These are phyloP conservation scores for Papiliotrema terrestris DNA, from an alignment of 1,284 basidiomycete species.

Conservation along the genomic window DNA sequence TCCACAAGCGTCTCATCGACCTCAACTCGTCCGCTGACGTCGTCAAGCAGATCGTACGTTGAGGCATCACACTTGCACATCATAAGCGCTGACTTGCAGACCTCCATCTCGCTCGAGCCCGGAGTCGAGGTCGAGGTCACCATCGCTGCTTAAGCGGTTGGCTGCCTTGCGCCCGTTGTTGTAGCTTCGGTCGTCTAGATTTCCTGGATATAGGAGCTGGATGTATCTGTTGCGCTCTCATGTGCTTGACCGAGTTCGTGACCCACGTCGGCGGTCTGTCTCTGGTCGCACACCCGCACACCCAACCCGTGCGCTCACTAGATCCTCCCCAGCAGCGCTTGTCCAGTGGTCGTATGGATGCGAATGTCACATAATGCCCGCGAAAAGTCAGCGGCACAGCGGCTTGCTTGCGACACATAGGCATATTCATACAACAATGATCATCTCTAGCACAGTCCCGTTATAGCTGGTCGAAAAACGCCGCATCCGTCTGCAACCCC, in stretches of 20 bases:
- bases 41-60: slow-evolving; percentile 96
- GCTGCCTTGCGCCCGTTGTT: not conserved
- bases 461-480: too few species aligned
- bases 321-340: not conserved
- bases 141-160: slow-evolving; percentile 61
- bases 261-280: too few species aligned
- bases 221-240: not conserved
- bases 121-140: slow-evolving; percentile 99
- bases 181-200: not conserved
- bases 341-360: not conserved
- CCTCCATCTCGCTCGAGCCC: slow-evolving; percentile 96
- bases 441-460: too few species aligned
- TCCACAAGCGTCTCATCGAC: slow-evolving; percentile 99
- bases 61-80: not conserved
- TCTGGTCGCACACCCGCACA: too few species aligned
- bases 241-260: not conserved
- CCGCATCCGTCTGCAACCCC: too few species aligned
- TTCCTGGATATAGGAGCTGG: not conserved
- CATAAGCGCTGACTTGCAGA: slow-evolving; percentile 55
- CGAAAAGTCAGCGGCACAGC: too few species aligned
- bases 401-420: too few species aligned
- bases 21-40: slow-evolving; percentile 97
- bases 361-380: too few species aligned
- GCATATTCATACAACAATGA: too few species aligned
- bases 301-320: not conserved